These are phyloP conservation scores for Malus fusca DNA, from an alignment of 306 rosid species.

Conservation along the genomic window DNA sequence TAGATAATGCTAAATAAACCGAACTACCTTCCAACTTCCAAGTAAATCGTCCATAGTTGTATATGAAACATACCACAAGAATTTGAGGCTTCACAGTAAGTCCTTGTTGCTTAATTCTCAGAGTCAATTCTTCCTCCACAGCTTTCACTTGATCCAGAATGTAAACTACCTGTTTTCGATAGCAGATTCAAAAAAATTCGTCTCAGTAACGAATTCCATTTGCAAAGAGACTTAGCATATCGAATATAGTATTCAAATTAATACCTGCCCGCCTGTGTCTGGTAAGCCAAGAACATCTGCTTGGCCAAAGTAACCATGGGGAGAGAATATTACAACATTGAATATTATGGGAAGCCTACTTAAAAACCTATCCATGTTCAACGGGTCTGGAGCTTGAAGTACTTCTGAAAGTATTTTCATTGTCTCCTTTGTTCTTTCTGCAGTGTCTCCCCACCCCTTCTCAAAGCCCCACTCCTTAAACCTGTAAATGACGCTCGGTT, in stretches of 20 bases:
- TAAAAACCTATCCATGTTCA: constrained; percentile 51
- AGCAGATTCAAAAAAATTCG: not conserved
- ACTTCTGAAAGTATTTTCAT: constrained; percentile 60
- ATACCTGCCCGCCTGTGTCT: constrained; percentile 96
- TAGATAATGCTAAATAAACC: not conserved
- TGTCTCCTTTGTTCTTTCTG: constrained; percentile 65
- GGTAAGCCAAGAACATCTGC: constrained; percentile 91
- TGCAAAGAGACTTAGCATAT: not conserved
- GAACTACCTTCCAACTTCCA: not conserved
- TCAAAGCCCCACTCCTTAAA: constrained; percentile 90
- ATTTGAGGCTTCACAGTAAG: constrained; percentile 74
- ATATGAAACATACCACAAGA: constrained; percentile 53
- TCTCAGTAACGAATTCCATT: too few species aligned
- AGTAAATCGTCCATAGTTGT: not conserved
- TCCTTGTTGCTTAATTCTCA: constrained; percentile 71
- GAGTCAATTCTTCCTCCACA: constrained; percentile 66
- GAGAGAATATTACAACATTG: constrained; percentile 74
- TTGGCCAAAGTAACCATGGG: constrained; percentile 96
- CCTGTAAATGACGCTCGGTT: constrained; percentile 30
- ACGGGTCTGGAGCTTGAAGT: constrained; percentile 82
- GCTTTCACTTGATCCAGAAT: constrained; percentile 92
- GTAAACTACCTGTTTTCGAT: constrained; percentile 60
- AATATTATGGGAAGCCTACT: constrained; percentile 70
- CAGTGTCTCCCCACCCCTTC: constrained; percentile 91
- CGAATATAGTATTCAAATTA: not conserved